Evolutionary conservation across 495 filamentous ascomycete species (phyloP).

Genomic region (Aspergillus bertholletiae): DNA sequence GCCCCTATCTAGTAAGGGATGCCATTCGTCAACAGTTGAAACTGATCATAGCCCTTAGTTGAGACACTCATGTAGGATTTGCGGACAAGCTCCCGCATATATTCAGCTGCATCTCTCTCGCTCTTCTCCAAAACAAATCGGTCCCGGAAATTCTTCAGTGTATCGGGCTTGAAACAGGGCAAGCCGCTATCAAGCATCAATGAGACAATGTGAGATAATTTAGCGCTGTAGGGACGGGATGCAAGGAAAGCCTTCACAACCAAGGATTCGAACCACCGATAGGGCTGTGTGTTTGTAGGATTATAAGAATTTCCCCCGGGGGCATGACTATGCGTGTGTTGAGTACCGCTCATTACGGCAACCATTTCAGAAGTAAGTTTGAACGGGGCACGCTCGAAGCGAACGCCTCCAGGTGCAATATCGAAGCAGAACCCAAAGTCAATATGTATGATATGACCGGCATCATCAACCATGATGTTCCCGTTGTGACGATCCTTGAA

Average conservation of each 20-base stretch:
- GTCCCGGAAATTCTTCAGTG: conserved; percentile 85
- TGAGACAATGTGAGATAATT: conserved; percentile 82
- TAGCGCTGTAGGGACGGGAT: conserved; percentile 77
- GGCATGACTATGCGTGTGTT: conserved; percentile 35
- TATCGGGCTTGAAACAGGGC: conserved; percentile 98
- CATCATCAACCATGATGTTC: conserved; percentile 98
- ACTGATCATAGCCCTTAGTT: conserved; percentile 93
- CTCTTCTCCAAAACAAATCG: conserved; percentile 90
- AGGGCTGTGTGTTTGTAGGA: conserved; percentile 74
- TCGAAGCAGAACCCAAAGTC: conserved; percentile 99
- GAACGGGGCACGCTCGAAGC: conserved; percentile 96
- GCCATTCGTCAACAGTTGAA: conserved; percentile 94
- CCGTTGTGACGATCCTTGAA: conserved; percentile 99
- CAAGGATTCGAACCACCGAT: conserved; percentile 94
- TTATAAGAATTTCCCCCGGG: conserved; percentile 34
- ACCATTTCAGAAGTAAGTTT: conserved; percentile 98
- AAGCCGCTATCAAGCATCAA: conserved; percentile 96
- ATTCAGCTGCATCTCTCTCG: conserved; percentile 92
- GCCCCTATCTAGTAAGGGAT: conserved; percentile 69
- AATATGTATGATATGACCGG: conserved; percentile 96
- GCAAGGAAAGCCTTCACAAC: conserved; percentile 95
- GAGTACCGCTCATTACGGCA: conserved; percentile 88
- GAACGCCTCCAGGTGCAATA: conserved; percentile 93
- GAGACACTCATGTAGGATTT: conserved; percentile 85
- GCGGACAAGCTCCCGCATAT: conserved; percentile 81